Conservation (phyloP, 306 rosid genomes). For the Sesbania bispinosa region DNA sequence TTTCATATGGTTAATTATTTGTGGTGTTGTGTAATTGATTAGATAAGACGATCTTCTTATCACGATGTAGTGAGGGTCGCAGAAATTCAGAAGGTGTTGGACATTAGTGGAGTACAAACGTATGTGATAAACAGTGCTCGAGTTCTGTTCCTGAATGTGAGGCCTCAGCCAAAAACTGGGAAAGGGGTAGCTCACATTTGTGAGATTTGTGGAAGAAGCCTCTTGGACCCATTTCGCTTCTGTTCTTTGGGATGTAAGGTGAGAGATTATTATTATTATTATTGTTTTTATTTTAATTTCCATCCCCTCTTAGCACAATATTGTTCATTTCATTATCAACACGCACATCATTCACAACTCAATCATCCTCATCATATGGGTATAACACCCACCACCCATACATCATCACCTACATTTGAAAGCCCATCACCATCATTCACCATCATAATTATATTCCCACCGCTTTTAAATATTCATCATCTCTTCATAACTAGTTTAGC, state of each 20-base stretch:
- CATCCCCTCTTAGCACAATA: background rate
- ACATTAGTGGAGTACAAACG: conserved; percentile 86
- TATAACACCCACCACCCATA: conserved; percentile 56
- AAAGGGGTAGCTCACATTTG: conserved; percentile 87
- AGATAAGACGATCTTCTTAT: conserved; percentile 92
- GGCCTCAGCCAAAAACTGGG: conserved; percentile 90
- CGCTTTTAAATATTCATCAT: conserved; percentile 32
- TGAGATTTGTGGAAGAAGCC: conserved; percentile 83
- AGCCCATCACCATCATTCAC: conserved; percentile 35
- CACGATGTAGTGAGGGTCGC: conserved; percentile 90
- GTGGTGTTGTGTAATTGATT: background rate
- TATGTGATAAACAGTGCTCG: conserved; percentile 92
- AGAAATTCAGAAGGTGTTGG: conserved; percentile 73
- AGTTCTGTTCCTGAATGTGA: conserved; percentile 84
- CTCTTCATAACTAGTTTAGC: background rate
- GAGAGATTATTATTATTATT: conserved; percentile 15
- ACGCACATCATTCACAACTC: conserved; percentile 39
- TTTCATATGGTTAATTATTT: too few species aligned
- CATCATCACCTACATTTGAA: conserved; percentile 62
- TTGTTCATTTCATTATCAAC: conserved; percentile 40
- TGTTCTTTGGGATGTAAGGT: conserved; percentile 99
- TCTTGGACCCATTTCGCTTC: conserved; percentile 84
- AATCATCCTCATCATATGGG: conserved; percentile 36
- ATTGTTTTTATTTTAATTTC: background rate
- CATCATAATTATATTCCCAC: conserved; percentile 51